Percentiles rank a stretch among this genome's conserved stretches.
Evolutionary conservation across 1,139 yeast genomes (phyloP).

Genomic region (Blastobotrys arbuscula): DNA sequence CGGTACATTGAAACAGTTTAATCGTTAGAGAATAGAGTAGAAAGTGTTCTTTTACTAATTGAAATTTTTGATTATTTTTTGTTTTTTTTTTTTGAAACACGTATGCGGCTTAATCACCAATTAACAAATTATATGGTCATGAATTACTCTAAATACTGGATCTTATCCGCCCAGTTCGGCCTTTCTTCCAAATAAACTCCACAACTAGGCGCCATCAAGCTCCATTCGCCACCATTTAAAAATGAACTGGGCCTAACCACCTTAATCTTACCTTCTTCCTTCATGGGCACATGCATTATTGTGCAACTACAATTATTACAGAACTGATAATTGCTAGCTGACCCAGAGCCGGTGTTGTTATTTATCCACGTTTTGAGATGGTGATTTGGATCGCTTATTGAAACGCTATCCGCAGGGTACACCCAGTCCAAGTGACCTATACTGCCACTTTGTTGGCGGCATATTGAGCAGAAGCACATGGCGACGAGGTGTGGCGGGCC

Average conservation of each 20-base stretch:
- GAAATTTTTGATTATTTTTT: background rate
- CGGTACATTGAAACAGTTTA: constrained; percentile 35
- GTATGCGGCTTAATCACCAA: background rate
- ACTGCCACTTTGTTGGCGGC: background rate
- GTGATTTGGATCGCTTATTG: background rate
- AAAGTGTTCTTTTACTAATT: too few species aligned
- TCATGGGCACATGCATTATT: background rate
- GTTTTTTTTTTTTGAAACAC: background rate
- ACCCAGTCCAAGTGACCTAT: background rate
- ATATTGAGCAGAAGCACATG: background rate
- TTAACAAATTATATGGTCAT: background rate
- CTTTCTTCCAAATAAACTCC: background rate
- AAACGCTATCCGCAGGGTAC: background rate
- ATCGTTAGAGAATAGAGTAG: too few species aligned
- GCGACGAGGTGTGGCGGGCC: too few species aligned
- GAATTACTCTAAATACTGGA: background rate
- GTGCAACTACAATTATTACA: background rate
- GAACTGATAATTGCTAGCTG: background rate
- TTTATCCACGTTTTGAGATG: background rate
- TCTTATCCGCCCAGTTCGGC: background rate
- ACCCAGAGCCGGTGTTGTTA: background rate
- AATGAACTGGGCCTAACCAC: background rate
- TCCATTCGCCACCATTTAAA: background rate
- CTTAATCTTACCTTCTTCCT: background rate
- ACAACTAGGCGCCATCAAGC: background rate